Percentiles rank a stretch among this genome's conserved stretches.
These are phyloP conservation scores for Sordariomycetes sp. DNA, from an alignment of 2,329 filamentous ascomycete genomes.

Conservation along the genomic window DNA sequence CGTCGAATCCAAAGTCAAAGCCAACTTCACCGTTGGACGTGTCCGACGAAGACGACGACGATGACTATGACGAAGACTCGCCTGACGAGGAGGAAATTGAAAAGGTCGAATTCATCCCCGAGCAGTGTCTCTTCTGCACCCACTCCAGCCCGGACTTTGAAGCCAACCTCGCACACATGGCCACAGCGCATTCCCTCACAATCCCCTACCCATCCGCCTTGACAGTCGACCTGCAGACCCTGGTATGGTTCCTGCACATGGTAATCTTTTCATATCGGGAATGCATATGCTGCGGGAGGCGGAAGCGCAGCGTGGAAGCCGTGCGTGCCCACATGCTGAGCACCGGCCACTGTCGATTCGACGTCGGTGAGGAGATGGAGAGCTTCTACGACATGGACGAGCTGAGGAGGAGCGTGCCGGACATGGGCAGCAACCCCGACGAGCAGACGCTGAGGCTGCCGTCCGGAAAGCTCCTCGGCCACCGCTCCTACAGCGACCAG, in stretches of 20 bases:
- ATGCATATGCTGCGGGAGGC: slow-evolving; percentile 39
- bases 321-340: slow-evolving; percentile 41
- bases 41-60: neutral
- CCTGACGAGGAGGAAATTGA: too few species aligned
- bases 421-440: neutral
- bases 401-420: neutral
- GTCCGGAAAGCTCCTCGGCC: slow-evolving; percentile 1
- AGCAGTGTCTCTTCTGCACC: slow-evolving; percentile 34
- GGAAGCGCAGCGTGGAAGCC: slow-evolving; percentile 29
- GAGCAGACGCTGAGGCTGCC: neutral
- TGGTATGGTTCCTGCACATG: slow-evolving; percentile 37
- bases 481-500: neutral
- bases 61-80: too few species aligned
- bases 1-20: neutral
- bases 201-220: slow-evolving; percentile 28
- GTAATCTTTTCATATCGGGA: slow-evolving; percentile 37
- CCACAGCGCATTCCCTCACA: slow-evolving; percentile 33
- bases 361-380: slow-evolving; percentile 24
- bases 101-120: slow-evolving; percentile 13
- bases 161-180: slow-evolving; percentile 37
- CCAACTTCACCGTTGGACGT: neutral
- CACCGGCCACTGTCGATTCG: slow-evolving; percentile 37
- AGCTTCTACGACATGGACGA: slow-evolving; percentile 27
- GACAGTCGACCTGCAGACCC: slow-evolving; percentile 32
- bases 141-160: slow-evolving; percentile 17